These are phyloP conservation scores for Sclerotinia sclerotiorum DNA, from an alignment of 2,329 filamentous ascomycete genomes.

Conservation along the genomic window DNA sequence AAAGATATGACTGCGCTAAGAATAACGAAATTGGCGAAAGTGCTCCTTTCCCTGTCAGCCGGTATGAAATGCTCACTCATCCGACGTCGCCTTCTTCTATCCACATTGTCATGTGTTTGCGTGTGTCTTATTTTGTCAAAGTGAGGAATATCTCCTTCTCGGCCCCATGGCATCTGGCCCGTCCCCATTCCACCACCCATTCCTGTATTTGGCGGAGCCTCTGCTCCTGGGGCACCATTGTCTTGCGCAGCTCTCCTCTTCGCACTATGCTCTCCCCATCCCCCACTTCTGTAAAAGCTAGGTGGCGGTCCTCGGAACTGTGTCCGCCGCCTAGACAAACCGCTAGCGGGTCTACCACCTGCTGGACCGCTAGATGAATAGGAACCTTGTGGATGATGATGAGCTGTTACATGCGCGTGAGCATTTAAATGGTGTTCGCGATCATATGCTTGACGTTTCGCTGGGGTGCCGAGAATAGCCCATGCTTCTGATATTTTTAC, in stretches of 20 bases:
- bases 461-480: slow-evolving; percentile 67
- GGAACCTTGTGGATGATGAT: slow-evolving; percentile 45
- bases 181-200: slow-evolving; percentile 57
- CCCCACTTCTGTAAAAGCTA: slow-evolving; percentile 80
- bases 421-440: slow-evolving; percentile 49
- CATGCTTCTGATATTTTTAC: slow-evolving; percentile 84
- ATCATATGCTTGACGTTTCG: slow-evolving; percentile 81
- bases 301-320: slow-evolving; percentile 85
- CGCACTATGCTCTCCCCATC: slow-evolving; percentile 66
- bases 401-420: slow-evolving; percentile 23
- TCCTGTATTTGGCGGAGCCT: slow-evolving; percentile 30
- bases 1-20: slow-evolving; percentile 40
- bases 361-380: slow-evolving; percentile 61
- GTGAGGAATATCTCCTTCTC: slow-evolving; percentile 62
- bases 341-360: slow-evolving; percentile 75
- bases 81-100: slow-evolving; percentile 39
- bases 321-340: slow-evolving; percentile 72
- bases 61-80: slow-evolving; percentile 37
- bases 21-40: slow-evolving; percentile 47
- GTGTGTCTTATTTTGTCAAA: slow-evolving; percentile 76
- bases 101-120: slow-evolving; percentile 60
- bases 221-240: slow-evolving; percentile 27
- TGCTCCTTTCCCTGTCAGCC: slow-evolving; percentile 29
- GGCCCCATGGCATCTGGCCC: slow-evolving; percentile 52
- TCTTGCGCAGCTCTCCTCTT: slow-evolving; percentile 57